These are phyloP conservation scores for Dactylellina parvicollis DNA, from an alignment of 2,329 filamentous ascomycete genomes.

Conservation along the genomic window DNA sequence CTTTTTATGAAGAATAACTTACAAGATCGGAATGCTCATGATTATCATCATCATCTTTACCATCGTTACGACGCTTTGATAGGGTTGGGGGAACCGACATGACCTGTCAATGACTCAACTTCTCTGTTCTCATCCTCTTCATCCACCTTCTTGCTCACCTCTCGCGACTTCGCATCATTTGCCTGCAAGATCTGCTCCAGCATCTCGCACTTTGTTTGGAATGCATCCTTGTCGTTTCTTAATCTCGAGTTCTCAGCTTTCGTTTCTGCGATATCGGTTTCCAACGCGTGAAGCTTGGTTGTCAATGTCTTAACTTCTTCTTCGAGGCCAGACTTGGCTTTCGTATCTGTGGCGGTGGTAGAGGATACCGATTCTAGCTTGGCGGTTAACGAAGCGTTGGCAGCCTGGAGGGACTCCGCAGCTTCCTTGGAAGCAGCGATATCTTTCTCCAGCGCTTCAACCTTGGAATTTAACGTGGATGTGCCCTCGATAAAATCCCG, in stretches of 20 bases:
- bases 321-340: slow-evolving; percentile 25
- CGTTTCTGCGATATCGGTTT: slow-evolving; percentile 41
- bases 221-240: slow-evolving; percentile 38
- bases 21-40: slow-evolving; percentile 36
- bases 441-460: slow-evolving; percentile 13
- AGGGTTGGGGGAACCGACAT: slow-evolving; percentile 53
- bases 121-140: slow-evolving; percentile 53
- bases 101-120: slow-evolving; percentile 54
- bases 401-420: slow-evolving; percentile 25
- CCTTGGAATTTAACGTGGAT: slow-evolving; percentile 8
- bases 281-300: slow-evolving; percentile 12
- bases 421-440: slow-evolving; percentile 25
- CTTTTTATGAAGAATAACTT: slow-evolving; percentile 43
- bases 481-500: slow-evolving; percentile 26
- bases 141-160: slow-evolving; percentile 52
- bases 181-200: slow-evolving; percentile 46
- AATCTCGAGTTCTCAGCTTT: slow-evolving; percentile 41
- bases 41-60: slow-evolving; percentile 48
- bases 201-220: slow-evolving; percentile 32
- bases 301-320: slow-evolving; percentile 26
- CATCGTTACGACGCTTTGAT: slow-evolving; percentile 44
- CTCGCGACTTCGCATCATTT: slow-evolving; percentile 40
- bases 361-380: slow-evolving; percentile 14
- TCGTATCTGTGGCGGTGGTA: slow-evolving; percentile 17
- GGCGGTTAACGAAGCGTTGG: slow-evolving; percentile 12